These are phyloP conservation scores for Tanacetum coccineum DNA, from an alignment of 129 eudicot species.

Conservation along the genomic window DNA sequence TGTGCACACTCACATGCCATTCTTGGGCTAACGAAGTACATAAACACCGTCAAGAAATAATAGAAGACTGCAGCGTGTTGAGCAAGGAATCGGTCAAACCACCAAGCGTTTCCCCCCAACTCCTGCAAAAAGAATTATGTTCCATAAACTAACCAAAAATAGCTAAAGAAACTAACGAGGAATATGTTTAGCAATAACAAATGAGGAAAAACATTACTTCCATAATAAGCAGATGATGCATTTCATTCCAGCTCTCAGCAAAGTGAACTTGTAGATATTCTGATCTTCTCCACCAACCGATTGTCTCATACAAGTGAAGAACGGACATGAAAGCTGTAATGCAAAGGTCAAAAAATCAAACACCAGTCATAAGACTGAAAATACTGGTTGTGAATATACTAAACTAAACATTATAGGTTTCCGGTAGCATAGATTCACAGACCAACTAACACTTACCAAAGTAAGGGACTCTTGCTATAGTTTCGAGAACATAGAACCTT, in stretches of 20 bases:
- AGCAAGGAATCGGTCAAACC: constrained; percentile 96
- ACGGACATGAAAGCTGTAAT: constrained; percentile 92
- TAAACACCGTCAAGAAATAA: constrained; percentile 83
- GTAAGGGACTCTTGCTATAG: constrained; percentile 97
- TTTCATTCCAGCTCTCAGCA: constrained; percentile 99
- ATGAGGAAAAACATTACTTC: constrained; percentile 49
- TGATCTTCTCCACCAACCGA: constrained; percentile 99
- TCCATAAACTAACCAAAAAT: not conserved
- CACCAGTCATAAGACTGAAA: constrained; percentile 1
- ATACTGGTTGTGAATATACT: not conserved
- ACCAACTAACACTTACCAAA: constrained; percentile 55
- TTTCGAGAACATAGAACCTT: constrained; percentile 93
- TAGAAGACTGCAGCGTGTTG: constrained; percentile 84
- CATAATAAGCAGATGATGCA: constrained; percentile 99
- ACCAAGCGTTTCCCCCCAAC: constrained; percentile 94
- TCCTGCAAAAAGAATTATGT: constrained; percentile 52
- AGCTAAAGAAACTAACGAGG: not conserved
- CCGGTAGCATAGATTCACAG: constrained; percentile 13
- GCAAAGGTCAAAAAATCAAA: not conserved
- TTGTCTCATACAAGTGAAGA: constrained; percentile 87
- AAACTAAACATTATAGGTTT: constrained; percentile 18
- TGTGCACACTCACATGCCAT: constrained; percentile 85
- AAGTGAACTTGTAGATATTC: constrained; percentile 96
- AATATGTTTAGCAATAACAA: not conserved
- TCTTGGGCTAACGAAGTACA: constrained; percentile 86